A percentile compares a stretch with the other conserved stretches of the same genome.
Evolutionary conservation across 495 filamentous ascomycete genomes (phyloP).

Genomic region (Trichocladium antarcticum): DNA sequence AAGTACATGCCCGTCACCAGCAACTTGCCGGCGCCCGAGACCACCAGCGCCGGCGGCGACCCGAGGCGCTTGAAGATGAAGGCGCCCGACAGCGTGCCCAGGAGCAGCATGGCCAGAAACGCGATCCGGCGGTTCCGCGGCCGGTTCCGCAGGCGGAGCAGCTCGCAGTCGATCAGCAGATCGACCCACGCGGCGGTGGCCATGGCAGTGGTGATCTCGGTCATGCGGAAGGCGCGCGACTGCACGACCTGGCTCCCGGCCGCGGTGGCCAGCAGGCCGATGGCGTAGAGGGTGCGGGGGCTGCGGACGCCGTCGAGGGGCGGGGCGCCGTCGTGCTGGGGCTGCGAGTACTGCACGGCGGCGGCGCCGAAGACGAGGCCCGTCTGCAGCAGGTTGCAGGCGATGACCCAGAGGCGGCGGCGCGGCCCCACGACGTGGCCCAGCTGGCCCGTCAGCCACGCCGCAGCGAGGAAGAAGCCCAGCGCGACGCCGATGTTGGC

Average conservation of each 20-base stretch:
- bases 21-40: slow-evolving; percentile 37
- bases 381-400: slow-evolving; percentile 44
- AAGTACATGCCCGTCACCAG: slow-evolving; percentile 37
- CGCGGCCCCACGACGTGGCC: slow-evolving; percentile 43
- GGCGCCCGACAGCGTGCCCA: slow-evolving; percentile 46
- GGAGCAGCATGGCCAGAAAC: slow-evolving; percentile 41
- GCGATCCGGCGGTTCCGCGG: slow-evolving; percentile 40
- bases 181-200: slow-evolving; percentile 55
- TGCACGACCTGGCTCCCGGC: slow-evolving; percentile 50
- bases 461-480: slow-evolving; percentile 43
- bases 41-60: slow-evolving; percentile 32
- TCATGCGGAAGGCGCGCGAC: slow-evolving; percentile 42
- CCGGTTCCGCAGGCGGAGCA: slow-evolving; percentile 38
- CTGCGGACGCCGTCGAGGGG: slow-evolving; percentile 16
- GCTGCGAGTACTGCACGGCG: slow-evolving; percentile 34
- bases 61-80: slow-evolving; percentile 33
- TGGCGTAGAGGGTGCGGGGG: slow-evolving; percentile 29
- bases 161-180: slow-evolving; percentile 42
- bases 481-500: slow-evolving; percentile 45
- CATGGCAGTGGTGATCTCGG: slow-evolving; percentile 58
- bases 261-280: slow-evolving; percentile 45
- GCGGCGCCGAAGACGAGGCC: slow-evolving; percentile 43
- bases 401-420: slow-evolving; percentile 41
- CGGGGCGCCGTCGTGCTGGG: slow-evolving; percentile 9
- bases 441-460: slow-evolving; percentile 44